A percentile compares a stretch with the other conserved stretches of the same genome.
Conservation (phyloP, 2,329 filamentous ascomycete genomes). For the Akanthomyces uredinophilus region DNA sequence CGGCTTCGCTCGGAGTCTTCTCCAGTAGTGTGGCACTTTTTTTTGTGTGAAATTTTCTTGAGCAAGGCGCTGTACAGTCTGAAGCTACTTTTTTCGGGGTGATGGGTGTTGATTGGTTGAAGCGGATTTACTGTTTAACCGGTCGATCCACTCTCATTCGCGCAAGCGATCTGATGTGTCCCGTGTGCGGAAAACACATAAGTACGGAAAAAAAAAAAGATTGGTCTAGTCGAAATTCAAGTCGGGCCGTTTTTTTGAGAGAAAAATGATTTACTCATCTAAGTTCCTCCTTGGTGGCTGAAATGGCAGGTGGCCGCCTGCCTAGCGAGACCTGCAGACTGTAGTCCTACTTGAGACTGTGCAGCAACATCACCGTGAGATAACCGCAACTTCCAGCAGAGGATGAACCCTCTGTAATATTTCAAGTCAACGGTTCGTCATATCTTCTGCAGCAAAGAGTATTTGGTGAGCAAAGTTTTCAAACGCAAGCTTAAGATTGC, state of each 20-base stretch:
- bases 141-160: not conserved
- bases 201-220: too few species aligned
- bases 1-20: not conserved
- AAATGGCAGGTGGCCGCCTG: too few species aligned
- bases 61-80: not conserved
- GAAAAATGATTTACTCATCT: too few species aligned
- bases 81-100: constrained; percentile 9
- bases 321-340: too few species aligned
- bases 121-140: constrained; percentile 18
- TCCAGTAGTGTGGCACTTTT: constrained; percentile 21
- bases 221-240: too few species aligned
- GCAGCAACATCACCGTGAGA: not conserved
- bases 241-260: too few species aligned
- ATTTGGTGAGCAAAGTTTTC: not conserved
- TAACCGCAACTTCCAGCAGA: not conserved
- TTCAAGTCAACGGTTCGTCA: not conserved
- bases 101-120: constrained; percentile 16
- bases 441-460: not conserved
- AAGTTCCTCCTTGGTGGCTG: too few species aligned
- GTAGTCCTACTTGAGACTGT: too few species aligned
- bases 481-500: not conserved
- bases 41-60: constrained; percentile 29
- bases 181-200: too few species aligned
- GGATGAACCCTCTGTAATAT: too few species aligned
- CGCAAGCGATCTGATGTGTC: too few species aligned